Percentiles rank a stretch among this genome's conserved stretches.
These are phyloP conservation scores for Fusarium buxicola DNA, from an alignment of 2,329 filamentous ascomycete species.

Conservation along the genomic window DNA sequence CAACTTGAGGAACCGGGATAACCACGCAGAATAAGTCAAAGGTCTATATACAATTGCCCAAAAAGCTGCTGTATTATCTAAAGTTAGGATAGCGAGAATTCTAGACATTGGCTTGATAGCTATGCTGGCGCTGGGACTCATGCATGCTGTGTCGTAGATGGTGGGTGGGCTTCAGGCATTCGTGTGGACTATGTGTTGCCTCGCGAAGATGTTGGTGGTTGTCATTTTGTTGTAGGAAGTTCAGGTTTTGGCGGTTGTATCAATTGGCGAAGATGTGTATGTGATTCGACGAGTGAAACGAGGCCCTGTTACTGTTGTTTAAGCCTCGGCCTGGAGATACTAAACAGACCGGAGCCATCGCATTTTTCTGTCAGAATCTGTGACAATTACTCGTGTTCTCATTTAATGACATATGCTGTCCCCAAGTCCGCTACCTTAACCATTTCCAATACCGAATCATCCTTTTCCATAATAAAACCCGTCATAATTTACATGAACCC, in stretches of 20 bases:
- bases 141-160: not conserved
- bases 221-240: no score
- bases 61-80: no score
- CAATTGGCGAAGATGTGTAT: no score
- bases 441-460: conserved; percentile 17
- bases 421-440: conserved; percentile 22
- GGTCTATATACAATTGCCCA: no score
- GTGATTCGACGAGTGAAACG: no score
- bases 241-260: no score
- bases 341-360: not conserved
- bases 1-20: no score
- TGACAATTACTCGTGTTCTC: conserved; percentile 30
- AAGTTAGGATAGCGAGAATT: not conserved
- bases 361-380: not conserved
- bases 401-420: conserved; percentile 25
- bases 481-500: conserved; percentile 4
- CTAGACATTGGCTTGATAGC: not conserved
- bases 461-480: conserved; percentile 27
- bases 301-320: no score
- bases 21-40: no score
- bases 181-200: no score
- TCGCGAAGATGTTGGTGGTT: no score
- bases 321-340: not conserved
- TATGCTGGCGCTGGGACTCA: not conserved
- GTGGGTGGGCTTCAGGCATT: no score